A percentile compares a stretch with the other conserved stretches of the same genome.
Conservation (phyloP, 768 basidiomycete genomes). For the Boletus vinaceobasis region DNA sequence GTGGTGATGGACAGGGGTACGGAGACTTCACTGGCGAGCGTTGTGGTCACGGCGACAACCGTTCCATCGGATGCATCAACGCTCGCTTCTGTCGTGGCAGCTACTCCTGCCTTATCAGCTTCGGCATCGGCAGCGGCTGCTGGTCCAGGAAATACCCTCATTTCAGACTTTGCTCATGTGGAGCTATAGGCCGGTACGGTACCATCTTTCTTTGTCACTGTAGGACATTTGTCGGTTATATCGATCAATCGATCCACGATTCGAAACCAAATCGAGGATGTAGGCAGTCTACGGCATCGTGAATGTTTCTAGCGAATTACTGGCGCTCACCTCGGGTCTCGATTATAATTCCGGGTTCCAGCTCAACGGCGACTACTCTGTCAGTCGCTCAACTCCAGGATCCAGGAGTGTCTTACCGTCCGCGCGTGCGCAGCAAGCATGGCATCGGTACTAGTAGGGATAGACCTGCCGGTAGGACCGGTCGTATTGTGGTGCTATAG, state of each 20-base stretch:
- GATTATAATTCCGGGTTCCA: not conserved
- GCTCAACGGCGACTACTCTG: not conserved
- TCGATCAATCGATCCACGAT: not conserved
- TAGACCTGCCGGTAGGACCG: not conserved
- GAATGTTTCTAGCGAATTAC: not conserved
- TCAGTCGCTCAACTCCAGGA: not conserved
- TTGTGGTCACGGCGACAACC: not conserved
- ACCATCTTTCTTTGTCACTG: not conserved
- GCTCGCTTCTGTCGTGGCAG: slow-evolving; percentile 10
- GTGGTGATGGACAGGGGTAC: not conserved
- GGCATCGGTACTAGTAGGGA: too few relatives aligned
- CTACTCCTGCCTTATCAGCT: not conserved
- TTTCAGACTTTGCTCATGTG: slow-evolving; percentile 7
- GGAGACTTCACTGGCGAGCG: slow-evolving; percentile 5
- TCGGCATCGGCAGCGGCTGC: not conserved
- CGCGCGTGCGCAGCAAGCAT: too few relatives aligned
- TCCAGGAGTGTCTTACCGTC: not conserved
- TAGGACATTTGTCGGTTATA: not conserved
- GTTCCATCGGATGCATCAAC: slow-evolving; percentile 8
- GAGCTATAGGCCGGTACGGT: slow-evolving; percentile 15
- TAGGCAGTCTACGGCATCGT: not conserved
- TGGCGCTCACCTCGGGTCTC: not conserved
- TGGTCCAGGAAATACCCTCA: not conserved
- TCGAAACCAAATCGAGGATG: not conserved
- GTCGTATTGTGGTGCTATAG: not conserved